Evolutionary conservation across 1,139 yeast species (phyloP), one percentile per base, ranked within the genome.

Genomic region (Blastobotrys aristatus): DNA sequence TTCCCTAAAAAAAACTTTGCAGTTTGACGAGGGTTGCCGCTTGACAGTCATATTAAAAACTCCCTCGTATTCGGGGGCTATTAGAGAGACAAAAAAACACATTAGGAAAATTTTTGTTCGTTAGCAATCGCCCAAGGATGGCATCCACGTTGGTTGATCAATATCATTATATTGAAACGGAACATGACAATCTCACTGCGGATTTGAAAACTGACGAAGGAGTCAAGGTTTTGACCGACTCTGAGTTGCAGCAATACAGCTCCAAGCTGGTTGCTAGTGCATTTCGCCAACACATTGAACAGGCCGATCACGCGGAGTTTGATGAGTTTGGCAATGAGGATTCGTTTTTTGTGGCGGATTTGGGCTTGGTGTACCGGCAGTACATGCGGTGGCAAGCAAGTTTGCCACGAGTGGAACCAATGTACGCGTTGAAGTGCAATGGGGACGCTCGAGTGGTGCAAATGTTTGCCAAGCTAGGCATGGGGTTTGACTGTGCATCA

Each of bases 361-460:
- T 88, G 52, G 88, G 87, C 26, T 82, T 84, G 59, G 76, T 92
- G 34, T 72, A 72, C 52, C 74, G 82, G 52, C 75, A 89, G 49
- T 75, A 75, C 54, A 54, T 65, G 18, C 70, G 77, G 41, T 92
- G 97, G 97, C 62, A 64, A 29, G 49, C 58, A 17, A 65, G 71
- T 36, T 73, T 92, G 61, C 96, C 97, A 16, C 73, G 81, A 47
- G 82, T 92, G 40, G 77, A 77, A 49, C 96, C 97, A 29, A 82
- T 75, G 65, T 92, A 89, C 67, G 97, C 98, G 22, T 94, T 92
- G 58, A 92, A 92, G 69, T 92, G 97, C 71, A 92, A 92, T 71
- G 86, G 90, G 43, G 82, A 88, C 63, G 56, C 70, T 6, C 70
- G 71, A 50, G 80, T 92, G 16, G 66, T 92, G 53, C 65, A 70